These are phyloP conservation scores for Aspergillus carbonarius DNA, from an alignment of 2,329 filamentous ascomycete species.

Conservation along the genomic window DNA sequence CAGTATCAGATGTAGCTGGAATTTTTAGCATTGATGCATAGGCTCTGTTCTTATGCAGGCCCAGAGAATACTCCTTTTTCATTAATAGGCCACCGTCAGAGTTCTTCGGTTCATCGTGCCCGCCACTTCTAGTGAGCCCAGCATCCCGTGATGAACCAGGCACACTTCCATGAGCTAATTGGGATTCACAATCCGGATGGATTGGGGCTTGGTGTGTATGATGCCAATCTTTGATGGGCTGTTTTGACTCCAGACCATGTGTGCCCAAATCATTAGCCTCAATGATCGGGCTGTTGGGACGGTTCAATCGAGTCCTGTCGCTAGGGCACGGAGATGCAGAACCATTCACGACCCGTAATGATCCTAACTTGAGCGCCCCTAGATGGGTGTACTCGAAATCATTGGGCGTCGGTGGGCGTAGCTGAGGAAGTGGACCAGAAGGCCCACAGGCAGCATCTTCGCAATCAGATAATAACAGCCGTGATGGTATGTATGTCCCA, in stretches of 20 bases:
- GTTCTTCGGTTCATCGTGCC: background rate
- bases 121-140: background rate
- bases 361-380: conserved; percentile 41
- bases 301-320: conserved; percentile 28
- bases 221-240: background rate
- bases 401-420: conserved; percentile 28
- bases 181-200: background rate
- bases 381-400: conserved; percentile 40
- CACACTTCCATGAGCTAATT: background rate
- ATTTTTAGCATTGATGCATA: conserved; percentile 19
- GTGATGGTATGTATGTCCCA: conserved; percentile 11
- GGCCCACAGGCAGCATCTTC: conserved; percentile 15
- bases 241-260: no score
- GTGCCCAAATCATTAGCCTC: conserved; percentile 5
- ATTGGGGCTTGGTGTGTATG: background rate
- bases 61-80: background rate
- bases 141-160: background rate
- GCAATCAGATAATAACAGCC: conserved; percentile 18
- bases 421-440: conserved; percentile 10
- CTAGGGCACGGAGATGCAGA: conserved; percentile 40
- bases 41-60: background rate
- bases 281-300: conserved; percentile 12
- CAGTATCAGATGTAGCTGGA: conserved; percentile 14
- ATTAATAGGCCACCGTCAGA: background rate
- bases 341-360: conserved; percentile 42